phyloP scores from a whole-genome alignment of 208 protist genomes.

The Novymonas esmeraldas region DNA sequence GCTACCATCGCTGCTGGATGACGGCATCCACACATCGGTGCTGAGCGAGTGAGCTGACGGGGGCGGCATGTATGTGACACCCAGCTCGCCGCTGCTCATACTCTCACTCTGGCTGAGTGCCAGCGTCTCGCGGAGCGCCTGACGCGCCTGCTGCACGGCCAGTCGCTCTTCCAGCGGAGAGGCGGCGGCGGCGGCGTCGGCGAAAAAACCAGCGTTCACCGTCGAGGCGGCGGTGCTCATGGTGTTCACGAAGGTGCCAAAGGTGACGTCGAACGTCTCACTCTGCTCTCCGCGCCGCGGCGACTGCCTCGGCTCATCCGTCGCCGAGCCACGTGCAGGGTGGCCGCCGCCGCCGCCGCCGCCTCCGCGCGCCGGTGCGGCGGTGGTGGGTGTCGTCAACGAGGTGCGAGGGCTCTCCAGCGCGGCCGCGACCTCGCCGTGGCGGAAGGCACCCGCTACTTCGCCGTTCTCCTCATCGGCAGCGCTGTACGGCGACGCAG shows the following conservation, averaged over 20 bases:
- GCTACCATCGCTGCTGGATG: no score
- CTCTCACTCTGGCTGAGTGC: neutral
- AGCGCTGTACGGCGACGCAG: constrained; percentile 9
- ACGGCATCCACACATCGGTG: no score
- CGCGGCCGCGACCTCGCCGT: neutral
- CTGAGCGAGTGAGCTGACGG: no score
- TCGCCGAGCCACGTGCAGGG: no score
- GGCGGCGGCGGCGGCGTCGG: constrained; percentile 1
- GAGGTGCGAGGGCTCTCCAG: constrained; percentile 2
- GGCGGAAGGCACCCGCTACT: constrained; percentile 8
- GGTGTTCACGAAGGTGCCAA: constrained; percentile 17
- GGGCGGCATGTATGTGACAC: no score
- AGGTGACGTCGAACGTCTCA: constrained; percentile 8
- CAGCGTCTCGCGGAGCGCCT: constrained; percentile 14
- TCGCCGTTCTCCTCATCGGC: constrained; percentile 26
- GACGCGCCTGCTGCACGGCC: constrained; percentile 10
- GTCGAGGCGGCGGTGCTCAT: constrained; percentile 22
- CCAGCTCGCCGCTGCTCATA: neutral
- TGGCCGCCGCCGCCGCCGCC: neutral
- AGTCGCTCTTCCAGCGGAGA: constrained; percentile 6
- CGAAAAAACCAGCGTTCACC: neutral
- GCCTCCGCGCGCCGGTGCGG: neutral
- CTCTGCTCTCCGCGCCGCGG: constrained; percentile 8
- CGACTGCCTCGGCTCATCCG: neutral
- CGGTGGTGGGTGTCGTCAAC: no score